Evolutionary conservation across 495 filamentous ascomycete species (phyloP).

Genomic region (Penicillium parvum): DNA sequence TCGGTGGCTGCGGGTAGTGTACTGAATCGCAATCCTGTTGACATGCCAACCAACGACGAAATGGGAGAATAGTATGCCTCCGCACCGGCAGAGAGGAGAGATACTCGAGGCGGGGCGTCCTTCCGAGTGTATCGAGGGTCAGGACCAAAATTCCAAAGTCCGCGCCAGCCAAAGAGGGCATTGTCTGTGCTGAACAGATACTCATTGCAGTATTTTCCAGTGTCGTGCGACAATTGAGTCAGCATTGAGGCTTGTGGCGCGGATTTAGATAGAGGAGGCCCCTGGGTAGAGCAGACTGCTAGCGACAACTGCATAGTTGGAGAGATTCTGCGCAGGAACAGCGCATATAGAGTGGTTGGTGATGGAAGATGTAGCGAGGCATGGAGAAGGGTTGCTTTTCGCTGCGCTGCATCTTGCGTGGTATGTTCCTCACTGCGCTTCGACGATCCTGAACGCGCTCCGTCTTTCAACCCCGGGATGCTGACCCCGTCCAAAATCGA

Average conservation of each 20-base stretch:
- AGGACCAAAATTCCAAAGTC: constrained; percentile 89
- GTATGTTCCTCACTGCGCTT: constrained; percentile 5
- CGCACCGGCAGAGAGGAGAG: constrained; percentile 72
- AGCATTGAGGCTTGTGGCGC: constrained; percentile 51
- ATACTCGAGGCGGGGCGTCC: constrained; percentile 22
- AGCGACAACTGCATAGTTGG: constrained; percentile 75
- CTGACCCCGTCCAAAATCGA: constrained; percentile 27
- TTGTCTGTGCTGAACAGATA: constrained; percentile 91
- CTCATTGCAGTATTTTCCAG: constrained; percentile 83
- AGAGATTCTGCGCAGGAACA: constrained; percentile 78
- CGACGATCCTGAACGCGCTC: background rate
- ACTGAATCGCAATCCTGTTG: constrained; percentile 77
- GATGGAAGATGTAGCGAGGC: constrained; percentile 81
- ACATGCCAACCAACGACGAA: constrained; percentile 84
- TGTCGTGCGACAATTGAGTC: constrained; percentile 80
- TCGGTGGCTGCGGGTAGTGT: constrained; percentile 84
- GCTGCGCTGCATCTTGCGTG: constrained; percentile 18
- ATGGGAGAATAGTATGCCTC: constrained; percentile 92
- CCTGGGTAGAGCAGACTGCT: constrained; percentile 74
- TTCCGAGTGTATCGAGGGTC: constrained; percentile 54
- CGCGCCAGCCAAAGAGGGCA: constrained; percentile 78
- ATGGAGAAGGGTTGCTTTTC: constrained; percentile 69
- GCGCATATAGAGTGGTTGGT: constrained; percentile 74
- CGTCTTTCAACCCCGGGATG: constrained; percentile 17
- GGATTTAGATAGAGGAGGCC: constrained; percentile 38